Base-by-base conservation (phyloP, 2,329 filamentous ascomycete genomes). In the Corinectria fuckeliana region DNA sequence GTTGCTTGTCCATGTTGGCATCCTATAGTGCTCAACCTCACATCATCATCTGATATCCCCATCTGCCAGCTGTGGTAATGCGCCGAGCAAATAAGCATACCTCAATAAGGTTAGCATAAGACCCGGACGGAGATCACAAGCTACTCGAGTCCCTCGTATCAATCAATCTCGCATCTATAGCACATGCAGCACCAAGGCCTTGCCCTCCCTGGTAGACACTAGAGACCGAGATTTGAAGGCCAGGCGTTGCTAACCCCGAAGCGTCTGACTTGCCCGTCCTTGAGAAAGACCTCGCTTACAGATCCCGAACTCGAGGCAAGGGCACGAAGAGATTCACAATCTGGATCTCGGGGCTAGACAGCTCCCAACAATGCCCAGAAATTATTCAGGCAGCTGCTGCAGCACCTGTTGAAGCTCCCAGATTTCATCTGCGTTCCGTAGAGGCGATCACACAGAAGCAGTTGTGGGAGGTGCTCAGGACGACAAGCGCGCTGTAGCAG, bases 391-490 rank as follows among this genome's bases (percentile, higher is more conserved):
- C 39, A 36, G 41, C 56, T 53, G 30, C 42, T 45, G 32, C 48
- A 18, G 56, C 45, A 50, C 38, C 7, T 41, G 39, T 48, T 41
- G 32, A 58, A 30, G 42, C 14, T 28, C 18, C 3, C 4, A 20
- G 16, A 34, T 65, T 60, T 69, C 54, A 52, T 51, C 32, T n/a
- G 44, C 44, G 62, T 57, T 61, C 53, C 58, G 45, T 51, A 44
- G 25, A 61, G 61, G 26, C 54, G 56, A 68, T 69, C 54, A 68
- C 42, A 65, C 67, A 65, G 11, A 16, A 60, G 34, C 56, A 62
- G 64, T 62, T 52, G 44, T 60, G 56, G 34, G 47, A 44, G 23
- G 18, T n/a, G 38, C 58, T 39, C 66, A 60, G 56, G 61, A 45
- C 36, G 50, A 42, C 48, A 39, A 39, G 28, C 36, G 60, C 61